A percentile compares a stretch with the other conserved stretches of the same genome.
phyloP scores from a whole-genome alignment of 164 flowering plant species.

The Vitis rupestris region DNA sequence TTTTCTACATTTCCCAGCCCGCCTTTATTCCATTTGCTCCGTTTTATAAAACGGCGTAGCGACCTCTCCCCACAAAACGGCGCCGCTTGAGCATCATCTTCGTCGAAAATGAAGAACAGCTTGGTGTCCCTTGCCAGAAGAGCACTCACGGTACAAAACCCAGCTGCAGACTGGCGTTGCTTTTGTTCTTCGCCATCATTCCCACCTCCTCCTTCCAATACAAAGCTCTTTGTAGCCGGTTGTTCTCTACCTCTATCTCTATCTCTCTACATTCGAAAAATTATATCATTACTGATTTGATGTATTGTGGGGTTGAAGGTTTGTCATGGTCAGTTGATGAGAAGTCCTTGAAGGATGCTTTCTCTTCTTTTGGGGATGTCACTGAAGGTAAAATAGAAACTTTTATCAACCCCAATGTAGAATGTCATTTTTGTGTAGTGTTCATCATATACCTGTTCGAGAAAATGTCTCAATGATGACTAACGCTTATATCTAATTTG shows the following conservation, averaged over 20 bases:
- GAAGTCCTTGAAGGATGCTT: constrained; percentile 76
- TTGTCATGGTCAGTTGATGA: constrained; percentile 86
- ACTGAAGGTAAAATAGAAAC: constrained; percentile 53
- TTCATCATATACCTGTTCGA: too few relatives aligned
- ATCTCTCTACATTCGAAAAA: background rate
- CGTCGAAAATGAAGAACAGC: constrained; percentile 1
- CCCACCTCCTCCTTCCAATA: constrained; percentile 31
- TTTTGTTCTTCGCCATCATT: constrained; percentile 36
- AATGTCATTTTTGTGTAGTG: too few relatives aligned
- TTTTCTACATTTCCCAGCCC: too few relatives aligned
- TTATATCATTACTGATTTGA: background rate
- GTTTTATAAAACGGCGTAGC: too few relatives aligned
- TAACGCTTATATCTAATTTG: too few relatives aligned
- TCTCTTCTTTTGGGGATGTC: constrained; percentile 78
- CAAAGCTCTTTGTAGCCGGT: constrained; percentile 81
- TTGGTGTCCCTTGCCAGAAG: constrained; percentile 17
- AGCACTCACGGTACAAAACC: constrained; percentile 2
- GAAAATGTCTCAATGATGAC: too few relatives aligned
- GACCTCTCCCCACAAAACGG: too few relatives aligned
- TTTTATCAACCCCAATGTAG: too few relatives aligned
- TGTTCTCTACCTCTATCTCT: constrained; percentile 1
- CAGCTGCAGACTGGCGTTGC: constrained; percentile 14
- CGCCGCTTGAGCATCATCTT: background rate
- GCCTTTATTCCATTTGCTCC: too few relatives aligned
- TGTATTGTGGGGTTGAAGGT: constrained; percentile 33